Evolutionary conservation across 1,284 basidiomycete genomes (phyloP).

Genomic region (Tilletia caries): DNA sequence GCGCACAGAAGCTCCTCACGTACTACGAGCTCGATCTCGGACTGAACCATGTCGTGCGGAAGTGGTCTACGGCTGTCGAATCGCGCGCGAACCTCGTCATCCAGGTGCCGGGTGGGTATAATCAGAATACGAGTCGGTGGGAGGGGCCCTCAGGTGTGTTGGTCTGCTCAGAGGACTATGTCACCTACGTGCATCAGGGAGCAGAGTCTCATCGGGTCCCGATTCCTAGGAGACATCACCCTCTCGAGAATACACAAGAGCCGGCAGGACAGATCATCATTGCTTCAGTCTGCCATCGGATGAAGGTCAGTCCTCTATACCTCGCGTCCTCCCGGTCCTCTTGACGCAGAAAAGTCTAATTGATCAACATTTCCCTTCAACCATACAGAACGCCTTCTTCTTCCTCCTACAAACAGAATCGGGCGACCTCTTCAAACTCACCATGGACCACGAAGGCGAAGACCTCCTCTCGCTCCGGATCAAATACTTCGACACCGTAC

Average conservation of each 20-base stretch:
- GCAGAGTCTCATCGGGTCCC: conserved; percentile 48
- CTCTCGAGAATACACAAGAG: conserved; percentile 30
- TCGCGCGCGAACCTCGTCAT: conserved; percentile 41
- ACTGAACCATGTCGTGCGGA: conserved; percentile 52
- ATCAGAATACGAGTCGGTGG: conserved; percentile 49
- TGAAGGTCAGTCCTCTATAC: conserved; percentile 31
- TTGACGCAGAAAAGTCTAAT: too few relatives aligned
- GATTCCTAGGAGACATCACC: conserved; percentile 48
- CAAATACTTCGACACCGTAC: conserved; percentile 53
- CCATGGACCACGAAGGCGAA: conserved; percentile 52
- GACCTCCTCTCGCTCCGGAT: conserved; percentile 46
- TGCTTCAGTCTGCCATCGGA: conserved; percentile 50
- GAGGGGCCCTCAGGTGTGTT: conserved; percentile 52
- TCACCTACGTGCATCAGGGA: conserved; percentile 51
- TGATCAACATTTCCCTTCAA: not conserved
- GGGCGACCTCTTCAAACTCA: conserved; percentile 52
- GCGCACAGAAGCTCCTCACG: conserved; percentile 43
- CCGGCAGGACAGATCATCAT: conserved; percentile 44
- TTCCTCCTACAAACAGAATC: conserved; percentile 50
- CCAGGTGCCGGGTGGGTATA: conserved; percentile 51
- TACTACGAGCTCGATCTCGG: conserved; percentile 54
- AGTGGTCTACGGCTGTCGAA: conserved; percentile 49
- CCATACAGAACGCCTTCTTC: conserved; percentile 42
- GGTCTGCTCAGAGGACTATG: conserved; percentile 52
- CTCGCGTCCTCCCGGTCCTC: not conserved